phyloP scores from a whole-genome alignment of 2,329 filamentous ascomycete species.

The Amauroascus verrucosus region DNA sequence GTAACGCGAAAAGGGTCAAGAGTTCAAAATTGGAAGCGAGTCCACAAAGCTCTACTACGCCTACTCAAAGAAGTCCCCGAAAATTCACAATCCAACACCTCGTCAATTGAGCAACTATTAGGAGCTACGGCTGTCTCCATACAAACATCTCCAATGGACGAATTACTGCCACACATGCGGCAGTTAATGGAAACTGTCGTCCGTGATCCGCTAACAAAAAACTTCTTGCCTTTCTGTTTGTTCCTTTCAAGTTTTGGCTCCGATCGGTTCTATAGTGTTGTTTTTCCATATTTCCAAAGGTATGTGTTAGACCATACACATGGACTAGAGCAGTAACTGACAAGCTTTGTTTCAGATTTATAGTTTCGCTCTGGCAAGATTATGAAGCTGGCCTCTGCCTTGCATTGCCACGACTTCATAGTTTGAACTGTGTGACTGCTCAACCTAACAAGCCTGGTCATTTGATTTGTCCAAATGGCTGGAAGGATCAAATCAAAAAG shows the following conservation, averaged over 20 bases:
- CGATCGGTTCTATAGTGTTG: conserved; percentile 65
- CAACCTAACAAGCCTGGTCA: conserved; percentile 33
- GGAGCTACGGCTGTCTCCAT: conserved; percentile 53
- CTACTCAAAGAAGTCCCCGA: conserved; percentile 39
- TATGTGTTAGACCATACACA: conserved; percentile 27
- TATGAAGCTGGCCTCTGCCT: conserved; percentile 60
- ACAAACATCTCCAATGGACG: conserved; percentile 67
- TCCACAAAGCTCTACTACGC: conserved; percentile 49
- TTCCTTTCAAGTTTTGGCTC: conserved; percentile 64
- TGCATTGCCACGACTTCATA: conserved; percentile 52
- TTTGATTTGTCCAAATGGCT: conserved; percentile 37
- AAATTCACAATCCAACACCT: conserved; percentile 20
- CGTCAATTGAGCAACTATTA: conserved; percentile 31
- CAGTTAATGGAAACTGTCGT: conserved; percentile 56
- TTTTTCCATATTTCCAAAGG: conserved; percentile 72
- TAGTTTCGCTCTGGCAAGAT: conserved; percentile 60
- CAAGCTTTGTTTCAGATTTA: conserved; percentile 47
- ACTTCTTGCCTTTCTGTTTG: conserved; percentile 78
- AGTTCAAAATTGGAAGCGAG: conserved; percentile 58
- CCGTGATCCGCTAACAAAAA: conserved; percentile 53
- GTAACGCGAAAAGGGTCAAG: conserved; percentile 71
- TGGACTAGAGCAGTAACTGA: conserved; percentile 19
- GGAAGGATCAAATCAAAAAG: conserved; percentile 62
- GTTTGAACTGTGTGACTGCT: conserved; percentile 42
- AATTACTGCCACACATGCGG: conserved; percentile 59